Conservation (phyloP, 352 stramenopile species). For the Globisporangium orthogonon region DNA sequence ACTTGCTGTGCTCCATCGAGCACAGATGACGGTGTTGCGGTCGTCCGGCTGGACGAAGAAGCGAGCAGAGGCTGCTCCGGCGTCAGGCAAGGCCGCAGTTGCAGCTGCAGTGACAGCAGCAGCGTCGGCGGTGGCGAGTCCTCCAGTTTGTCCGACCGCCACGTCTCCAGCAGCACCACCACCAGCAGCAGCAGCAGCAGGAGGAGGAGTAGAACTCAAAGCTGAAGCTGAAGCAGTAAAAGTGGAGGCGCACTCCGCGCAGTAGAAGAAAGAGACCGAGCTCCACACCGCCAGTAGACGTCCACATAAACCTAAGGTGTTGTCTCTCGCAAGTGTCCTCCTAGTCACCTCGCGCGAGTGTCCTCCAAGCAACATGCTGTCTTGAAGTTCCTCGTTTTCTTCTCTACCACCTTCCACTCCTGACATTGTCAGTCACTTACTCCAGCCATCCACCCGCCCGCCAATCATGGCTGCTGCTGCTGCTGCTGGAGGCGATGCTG, state of each 20-base stretch:
- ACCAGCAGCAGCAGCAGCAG: neutral
- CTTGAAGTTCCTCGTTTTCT: neutral
- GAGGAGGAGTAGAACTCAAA: neutral
- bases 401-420: neutral
- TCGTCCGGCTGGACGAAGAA: conserved; percentile 55
- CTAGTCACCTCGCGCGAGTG: too few relatives aligned
- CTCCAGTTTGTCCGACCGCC: neutral
- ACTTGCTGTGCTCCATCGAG: neutral
- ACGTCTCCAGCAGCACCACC: neutral
- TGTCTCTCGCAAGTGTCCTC: too few relatives aligned
- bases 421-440: too few relatives aligned
- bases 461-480: neutral
- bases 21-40: conserved; percentile 36
- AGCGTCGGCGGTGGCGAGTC: neutral
- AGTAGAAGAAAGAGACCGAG: neutral
- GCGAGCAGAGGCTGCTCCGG: conserved; percentile 15
- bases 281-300: too few relatives aligned
- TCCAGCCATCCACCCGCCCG: neutral
- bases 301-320: too few relatives aligned
- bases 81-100: conserved; percentile 7
- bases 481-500: too few relatives aligned
- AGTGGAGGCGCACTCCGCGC: neutral
- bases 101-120: neutral
- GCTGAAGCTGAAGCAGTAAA: neutral
- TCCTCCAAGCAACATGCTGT: too few relatives aligned